Conservation (phyloP, 2,329 filamentous ascomycete species). For the Penicillium hesseltinei region DNA sequence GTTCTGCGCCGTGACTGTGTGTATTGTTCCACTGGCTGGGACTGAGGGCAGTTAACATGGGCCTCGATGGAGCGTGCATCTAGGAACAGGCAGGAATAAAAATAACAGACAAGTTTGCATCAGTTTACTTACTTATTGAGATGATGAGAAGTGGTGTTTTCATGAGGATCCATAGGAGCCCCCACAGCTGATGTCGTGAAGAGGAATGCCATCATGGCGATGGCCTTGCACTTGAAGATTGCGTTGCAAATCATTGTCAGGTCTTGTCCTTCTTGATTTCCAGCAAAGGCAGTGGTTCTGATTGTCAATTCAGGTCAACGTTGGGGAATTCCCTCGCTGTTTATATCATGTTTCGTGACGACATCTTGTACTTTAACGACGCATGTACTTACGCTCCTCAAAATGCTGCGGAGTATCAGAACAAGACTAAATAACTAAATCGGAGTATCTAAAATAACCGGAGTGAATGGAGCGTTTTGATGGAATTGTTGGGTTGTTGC, state of each 20-base stretch:
- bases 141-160: too few relatives aligned
- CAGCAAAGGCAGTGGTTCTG: not conserved
- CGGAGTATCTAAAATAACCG: not conserved
- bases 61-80: not conserved
- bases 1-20: conserved; percentile 40
- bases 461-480: not conserved
- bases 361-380: too few relatives aligned
- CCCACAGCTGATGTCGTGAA: not conserved
- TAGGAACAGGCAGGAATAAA: not conserved
- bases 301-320: not conserved
- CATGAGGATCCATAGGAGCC: not conserved
- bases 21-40: not conserved
- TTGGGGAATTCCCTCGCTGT: not conserved
- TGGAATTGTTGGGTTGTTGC: not conserved
- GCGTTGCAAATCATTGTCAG: not conserved
- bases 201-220: not conserved
- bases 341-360: not conserved
- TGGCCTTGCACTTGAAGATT: not conserved
- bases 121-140: not conserved
- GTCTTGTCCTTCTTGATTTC: not conserved
- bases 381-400: too few relatives aligned
- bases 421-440: not conserved
- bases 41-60: not conserved
- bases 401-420: not conserved
- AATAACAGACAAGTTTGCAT: not conserved